phyloP scores from a whole-genome alignment of 768 basidiomycete genomes.

The Leccinum subgranulosum region DNA sequence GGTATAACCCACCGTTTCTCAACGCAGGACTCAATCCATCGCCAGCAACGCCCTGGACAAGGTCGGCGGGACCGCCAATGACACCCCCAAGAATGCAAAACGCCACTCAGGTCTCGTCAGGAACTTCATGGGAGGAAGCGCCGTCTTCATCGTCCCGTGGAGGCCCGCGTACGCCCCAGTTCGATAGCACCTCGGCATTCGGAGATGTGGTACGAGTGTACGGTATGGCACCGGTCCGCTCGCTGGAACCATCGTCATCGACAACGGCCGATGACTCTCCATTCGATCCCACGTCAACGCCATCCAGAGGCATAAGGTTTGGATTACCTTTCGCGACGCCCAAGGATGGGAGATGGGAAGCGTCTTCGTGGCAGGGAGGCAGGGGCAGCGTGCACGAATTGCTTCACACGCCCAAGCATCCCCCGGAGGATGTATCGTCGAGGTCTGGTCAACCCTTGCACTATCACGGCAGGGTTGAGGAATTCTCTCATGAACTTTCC shows the following conservation, averaged over 20 bases:
- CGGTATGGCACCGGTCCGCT: conserved; percentile 35
- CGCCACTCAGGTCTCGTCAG: conserved; percentile 30
- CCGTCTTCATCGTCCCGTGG: conserved; percentile 43
- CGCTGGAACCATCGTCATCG: conserved; percentile 26
- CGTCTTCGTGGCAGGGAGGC: conserved; percentile 14
- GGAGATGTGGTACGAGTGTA: conserved; percentile 40
- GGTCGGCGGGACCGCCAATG: conserved; percentile 35
- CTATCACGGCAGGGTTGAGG: conserved; percentile 20
- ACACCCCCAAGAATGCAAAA: conserved; percentile 44
- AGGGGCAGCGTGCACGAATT: conserved; percentile 38
- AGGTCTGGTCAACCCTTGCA: conserved; percentile 6
- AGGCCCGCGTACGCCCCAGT: conserved; percentile 56
- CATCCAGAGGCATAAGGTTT: conserved; percentile 74
- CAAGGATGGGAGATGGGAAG: conserved; percentile 49
- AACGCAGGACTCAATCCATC: conserved; percentile 53
- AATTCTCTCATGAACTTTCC: conserved; percentile 16
- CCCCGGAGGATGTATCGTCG: conserved; percentile 19
- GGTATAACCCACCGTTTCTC: conserved; percentile 58
- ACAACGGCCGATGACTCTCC: conserved; percentile 47
- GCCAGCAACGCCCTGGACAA: conserved; percentile 50
- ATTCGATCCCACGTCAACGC: conserved; percentile 79
- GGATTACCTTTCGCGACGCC: conserved; percentile 57
- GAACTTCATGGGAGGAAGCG: conserved; percentile 45
- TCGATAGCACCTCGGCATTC: conserved; percentile 25
- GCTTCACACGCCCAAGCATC: conserved; percentile 54